These are phyloP conservation scores for Debaryomyces maramus DNA, from an alignment of 805 yeast species.

Conservation along the genomic window DNA sequence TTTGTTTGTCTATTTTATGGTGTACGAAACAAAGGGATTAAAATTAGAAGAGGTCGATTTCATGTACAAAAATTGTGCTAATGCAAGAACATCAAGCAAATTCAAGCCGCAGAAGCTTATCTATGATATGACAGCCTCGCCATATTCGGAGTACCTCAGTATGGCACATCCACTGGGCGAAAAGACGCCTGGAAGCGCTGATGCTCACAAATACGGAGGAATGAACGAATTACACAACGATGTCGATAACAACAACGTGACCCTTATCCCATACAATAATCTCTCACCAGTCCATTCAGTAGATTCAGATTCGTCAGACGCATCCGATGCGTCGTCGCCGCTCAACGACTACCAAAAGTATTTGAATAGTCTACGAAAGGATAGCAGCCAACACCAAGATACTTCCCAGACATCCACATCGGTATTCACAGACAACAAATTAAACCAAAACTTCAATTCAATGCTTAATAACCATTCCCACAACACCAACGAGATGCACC, in stretches of 20 bases:
- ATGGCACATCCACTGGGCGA: background rate
- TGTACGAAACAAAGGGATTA: conserved; percentile 79
- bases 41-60: conserved; percentile 81
- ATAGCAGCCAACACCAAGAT: conserved; percentile 8
- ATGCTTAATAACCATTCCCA: conserved; percentile 1
- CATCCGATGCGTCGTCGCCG: conserved; percentile 2
- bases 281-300: conserved; percentile 6
- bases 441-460: background rate
- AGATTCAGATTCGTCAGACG: conserved; percentile 4
- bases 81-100: conserved; percentile 49
- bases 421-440: conserved; percentile 3
- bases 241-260: conserved; percentile 9
- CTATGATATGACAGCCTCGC: conserved; percentile 14
- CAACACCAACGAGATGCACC: conserved; percentile 8
- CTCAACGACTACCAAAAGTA: conserved; percentile 20
- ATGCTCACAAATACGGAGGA: background rate
- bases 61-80: conserved; percentile 60
- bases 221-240: background rate
- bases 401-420: conserved; percentile 20
- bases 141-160: background rate
- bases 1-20: conserved; percentile 61
- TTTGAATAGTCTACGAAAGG: conserved; percentile 15
- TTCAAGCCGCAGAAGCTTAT: conserved; percentile 44
- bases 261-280: conserved; percentile 18
- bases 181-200: background rate